Conservation (phyloP, 2,329 filamentous ascomycete species). For the Cladosporium sp. region DNA sequence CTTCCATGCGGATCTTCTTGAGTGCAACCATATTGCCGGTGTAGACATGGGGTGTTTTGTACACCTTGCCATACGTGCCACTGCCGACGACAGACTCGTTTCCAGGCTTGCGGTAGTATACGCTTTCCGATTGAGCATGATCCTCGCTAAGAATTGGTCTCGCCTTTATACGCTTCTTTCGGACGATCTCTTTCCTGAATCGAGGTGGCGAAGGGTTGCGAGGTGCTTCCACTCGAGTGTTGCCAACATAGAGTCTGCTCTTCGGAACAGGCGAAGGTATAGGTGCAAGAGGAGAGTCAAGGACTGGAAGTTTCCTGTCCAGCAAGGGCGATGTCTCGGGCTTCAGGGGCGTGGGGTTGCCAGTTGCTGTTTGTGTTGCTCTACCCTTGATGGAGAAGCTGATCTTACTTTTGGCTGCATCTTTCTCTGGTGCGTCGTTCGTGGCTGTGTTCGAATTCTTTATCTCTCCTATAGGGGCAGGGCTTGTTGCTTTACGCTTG, state of each 20-base stretch:
- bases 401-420: slow-evolving; percentile 57
- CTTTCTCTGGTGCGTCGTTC: slow-evolving; percentile 39
- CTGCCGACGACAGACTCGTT: slow-evolving; percentile 96
- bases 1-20: slow-evolving; percentile 91
- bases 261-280: slow-evolving; percentile 28
- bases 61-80: slow-evolving; percentile 92
- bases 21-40: slow-evolving; percentile 78
- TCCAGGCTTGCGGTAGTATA: slow-evolving; percentile 93
- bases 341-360: slow-evolving; percentile 19
- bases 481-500: slow-evolving; percentile 19
- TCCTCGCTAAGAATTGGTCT: slow-evolving; percentile 68
- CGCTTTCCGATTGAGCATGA: slow-evolving; percentile 74
- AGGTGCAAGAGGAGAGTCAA: slow-evolving; percentile 14
- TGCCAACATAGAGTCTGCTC: slow-evolving; percentile 31
- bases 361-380: slow-evolving; percentile 46
- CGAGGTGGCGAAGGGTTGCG: slow-evolving; percentile 20
- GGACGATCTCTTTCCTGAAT: slow-evolving; percentile 52
- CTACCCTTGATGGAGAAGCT: slow-evolving; percentile 89
- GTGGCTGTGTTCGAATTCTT: neutral
- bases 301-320: slow-evolving; percentile 41
- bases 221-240: slow-evolving; percentile 25
- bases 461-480: slow-evolving; percentile 5
- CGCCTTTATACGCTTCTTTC: slow-evolving; percentile 65
- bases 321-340: slow-evolving; percentile 26
- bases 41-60: slow-evolving; percentile 91